Evolutionary conservation across 2,329 filamentous ascomycete species (phyloP).

Genomic region (Aureobasidium pullulans): DNA sequence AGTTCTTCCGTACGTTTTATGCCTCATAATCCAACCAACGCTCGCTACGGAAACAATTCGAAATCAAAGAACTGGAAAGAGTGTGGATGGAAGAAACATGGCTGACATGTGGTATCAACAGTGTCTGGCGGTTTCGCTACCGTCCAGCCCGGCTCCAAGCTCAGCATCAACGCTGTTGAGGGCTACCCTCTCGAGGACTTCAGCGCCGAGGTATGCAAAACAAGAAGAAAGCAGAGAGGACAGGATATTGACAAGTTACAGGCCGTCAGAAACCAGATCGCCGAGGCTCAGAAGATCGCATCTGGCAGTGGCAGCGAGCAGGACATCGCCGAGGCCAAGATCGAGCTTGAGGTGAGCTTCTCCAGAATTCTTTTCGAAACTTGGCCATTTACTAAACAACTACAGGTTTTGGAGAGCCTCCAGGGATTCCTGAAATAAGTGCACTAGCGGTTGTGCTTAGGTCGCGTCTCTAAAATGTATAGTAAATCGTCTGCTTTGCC

Average conservation of each 20-base stretch:
- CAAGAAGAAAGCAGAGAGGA: neutral
- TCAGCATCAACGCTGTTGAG: constrained; percentile 99
- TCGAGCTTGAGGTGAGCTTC: constrained; percentile 82
- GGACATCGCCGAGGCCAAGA: constrained; percentile 97
- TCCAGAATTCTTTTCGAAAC: constrained; percentile 21
- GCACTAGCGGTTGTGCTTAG: constrained; percentile 33
- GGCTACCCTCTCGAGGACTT: constrained; percentile 93
- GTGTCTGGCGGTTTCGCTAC: constrained; percentile 96
- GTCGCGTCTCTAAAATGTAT: constrained; percentile 9
- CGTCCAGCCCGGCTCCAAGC: constrained; percentile 85
- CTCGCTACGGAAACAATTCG: neutral
- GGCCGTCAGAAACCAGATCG: constrained; percentile 80
- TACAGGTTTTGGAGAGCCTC: constrained; percentile 73
- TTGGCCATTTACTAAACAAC: constrained; percentile 10
- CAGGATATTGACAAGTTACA: constrained; percentile 22
- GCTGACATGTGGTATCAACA: constrained; percentile 31
- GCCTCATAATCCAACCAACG: constrained; percentile 9
- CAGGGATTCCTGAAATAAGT: constrained; percentile 73
- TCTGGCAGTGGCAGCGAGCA: constrained; percentile 86
- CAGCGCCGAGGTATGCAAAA: constrained; percentile 61
- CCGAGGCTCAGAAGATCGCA: constrained; percentile 93
- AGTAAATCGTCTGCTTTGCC: constrained; percentile 21
- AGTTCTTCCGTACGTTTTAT: constrained; percentile 84
- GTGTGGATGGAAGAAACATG: neutral
- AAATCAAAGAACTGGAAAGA: neutral